Percentiles rank a stretch among this genome's conserved stretches.
These are phyloP conservation scores for Aspergillus ostianus DNA, from an alignment of 495 filamentous ascomycete species.

Conservation along the genomic window DNA sequence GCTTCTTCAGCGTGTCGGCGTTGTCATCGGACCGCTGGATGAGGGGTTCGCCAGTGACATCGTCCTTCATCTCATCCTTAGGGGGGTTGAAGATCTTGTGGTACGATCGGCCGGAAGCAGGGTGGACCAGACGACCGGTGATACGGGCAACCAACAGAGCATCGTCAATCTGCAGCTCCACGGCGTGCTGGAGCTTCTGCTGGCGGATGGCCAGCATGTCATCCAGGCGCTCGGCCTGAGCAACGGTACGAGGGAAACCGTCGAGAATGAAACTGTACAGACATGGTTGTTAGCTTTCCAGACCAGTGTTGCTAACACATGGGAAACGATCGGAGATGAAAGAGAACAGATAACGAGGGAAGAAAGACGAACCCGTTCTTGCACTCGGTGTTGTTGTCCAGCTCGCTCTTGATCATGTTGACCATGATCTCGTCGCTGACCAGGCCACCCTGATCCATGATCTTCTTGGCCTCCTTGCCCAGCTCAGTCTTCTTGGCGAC, in stretches of 20 bases:
- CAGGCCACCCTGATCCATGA: slow-evolving; percentile 97
- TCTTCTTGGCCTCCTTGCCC: slow-evolving; percentile 98
- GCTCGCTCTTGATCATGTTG: slow-evolving; percentile 97
- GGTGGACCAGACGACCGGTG: slow-evolving; percentile 94
- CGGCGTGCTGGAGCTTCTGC: slow-evolving; percentile 84
- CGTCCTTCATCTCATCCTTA: slow-evolving; percentile 89
- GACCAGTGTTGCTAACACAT: background rate
- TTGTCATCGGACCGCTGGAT: slow-evolving; percentile 98
- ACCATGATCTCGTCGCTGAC: slow-evolving; percentile 99
- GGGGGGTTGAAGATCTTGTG: slow-evolving; percentile 99
- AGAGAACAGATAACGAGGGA: background rate
- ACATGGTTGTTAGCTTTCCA: slow-evolving; percentile 20
- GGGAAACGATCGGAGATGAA: background rate
- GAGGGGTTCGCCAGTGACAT: slow-evolving; percentile 93
- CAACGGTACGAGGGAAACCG: slow-evolving; percentile 94
- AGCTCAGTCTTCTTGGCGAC: slow-evolving; percentile 97
- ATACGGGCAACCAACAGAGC: slow-evolving; percentile 89
- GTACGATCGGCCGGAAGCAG: slow-evolving; percentile 92
- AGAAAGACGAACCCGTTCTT: slow-evolving; percentile 68
- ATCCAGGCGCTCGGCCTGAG: slow-evolving; percentile 92
- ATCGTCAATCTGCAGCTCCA: slow-evolving; percentile 97
- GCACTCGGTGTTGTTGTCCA: slow-evolving; percentile 92
- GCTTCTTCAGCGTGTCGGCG: slow-evolving; percentile 94
- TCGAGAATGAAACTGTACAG: slow-evolving; percentile 89
- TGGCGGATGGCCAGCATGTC: slow-evolving; percentile 74